Percentiles rank a stretch among this genome's conserved stretches.
phyloP scores from a whole-genome alignment of 306 rosid species.

The Cucumis cinereus region DNA sequence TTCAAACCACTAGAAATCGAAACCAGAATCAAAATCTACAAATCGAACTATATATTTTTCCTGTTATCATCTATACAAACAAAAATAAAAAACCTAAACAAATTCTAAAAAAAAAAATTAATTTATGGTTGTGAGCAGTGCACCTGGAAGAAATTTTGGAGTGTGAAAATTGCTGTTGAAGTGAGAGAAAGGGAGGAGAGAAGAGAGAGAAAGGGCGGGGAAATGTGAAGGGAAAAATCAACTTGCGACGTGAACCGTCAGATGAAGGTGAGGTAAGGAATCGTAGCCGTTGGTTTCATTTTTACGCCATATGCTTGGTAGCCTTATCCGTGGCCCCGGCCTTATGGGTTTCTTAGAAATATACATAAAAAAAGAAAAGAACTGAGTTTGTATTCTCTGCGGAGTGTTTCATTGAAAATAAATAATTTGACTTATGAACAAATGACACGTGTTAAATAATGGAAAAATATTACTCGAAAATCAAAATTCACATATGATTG shows the following conservation, averaged over 20 bases:
- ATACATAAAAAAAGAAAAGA: too few species aligned
- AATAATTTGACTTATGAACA: not conserved
- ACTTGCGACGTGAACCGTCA: conserved; percentile 27
- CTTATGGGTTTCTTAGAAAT: not conserved
- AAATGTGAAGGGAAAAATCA: conserved; percentile 9
- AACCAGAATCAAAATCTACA: conserved; percentile 9
- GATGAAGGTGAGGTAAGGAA: conserved; percentile 23
- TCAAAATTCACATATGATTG: not conserved
- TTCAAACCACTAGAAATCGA: conserved; percentile 13
- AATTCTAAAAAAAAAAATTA: not conserved
- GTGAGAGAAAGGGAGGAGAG: not conserved
- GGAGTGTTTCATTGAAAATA: not conserved
- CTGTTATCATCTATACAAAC: not conserved
- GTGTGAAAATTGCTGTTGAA: conserved; percentile 1
- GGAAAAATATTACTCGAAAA: not conserved
- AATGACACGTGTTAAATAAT: not conserved
- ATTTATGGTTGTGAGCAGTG: conserved; percentile 5
- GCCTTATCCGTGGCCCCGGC: conserved; percentile 13
- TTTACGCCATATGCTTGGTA: not conserved
- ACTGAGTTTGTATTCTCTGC: not conserved
- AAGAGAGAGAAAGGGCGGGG: conserved; percentile 8
- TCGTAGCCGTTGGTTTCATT: conserved; percentile 20
- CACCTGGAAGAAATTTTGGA: not conserved
- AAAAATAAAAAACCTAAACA: not conserved
- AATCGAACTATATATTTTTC: not conserved